phyloP scores from a whole-genome alignment of 176 grass and related monocot genomes.

The Carex kokanica region DNA sequence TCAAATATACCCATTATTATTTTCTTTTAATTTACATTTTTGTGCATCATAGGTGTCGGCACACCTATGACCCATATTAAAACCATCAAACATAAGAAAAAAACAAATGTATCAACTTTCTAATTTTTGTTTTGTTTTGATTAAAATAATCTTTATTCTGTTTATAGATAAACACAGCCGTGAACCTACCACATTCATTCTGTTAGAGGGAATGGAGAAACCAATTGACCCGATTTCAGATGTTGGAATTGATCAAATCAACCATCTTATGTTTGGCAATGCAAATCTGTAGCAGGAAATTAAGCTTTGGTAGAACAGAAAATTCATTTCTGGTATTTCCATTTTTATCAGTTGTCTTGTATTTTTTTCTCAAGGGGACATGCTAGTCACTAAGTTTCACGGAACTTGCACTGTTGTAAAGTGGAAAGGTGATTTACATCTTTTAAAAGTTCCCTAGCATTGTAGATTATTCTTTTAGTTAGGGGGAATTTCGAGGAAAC shows the following conservation, averaged over 20 bases:
- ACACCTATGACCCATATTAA: not conserved
- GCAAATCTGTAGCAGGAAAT: not conserved
- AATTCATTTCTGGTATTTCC: not conserved
- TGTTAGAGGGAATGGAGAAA: slow-evolving; percentile 18
- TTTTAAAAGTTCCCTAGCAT: too few species aligned
- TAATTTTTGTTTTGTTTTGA: not conserved
- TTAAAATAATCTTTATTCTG: not conserved
- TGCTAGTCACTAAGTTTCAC: too few species aligned
- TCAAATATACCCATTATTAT: not conserved
- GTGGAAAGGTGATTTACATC: too few species aligned
- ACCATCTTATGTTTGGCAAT: slow-evolving; percentile 36
- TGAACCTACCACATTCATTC: slow-evolving; percentile 15
- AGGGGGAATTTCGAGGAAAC: not conserved
- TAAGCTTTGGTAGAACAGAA: not conserved
- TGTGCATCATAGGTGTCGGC: not conserved
- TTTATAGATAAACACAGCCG: slow-evolving; percentile 50
- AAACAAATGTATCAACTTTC: not conserved
- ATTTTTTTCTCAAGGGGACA: too few species aligned
- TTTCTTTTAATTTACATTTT: not conserved
- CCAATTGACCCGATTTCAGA: slow-evolving; percentile 50
- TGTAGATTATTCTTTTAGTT: too few species aligned
- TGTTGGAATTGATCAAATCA: slow-evolving; percentile 39
- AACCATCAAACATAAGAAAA: not conserved
- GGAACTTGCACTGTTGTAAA: too few species aligned
- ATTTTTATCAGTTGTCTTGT: not conserved